These are phyloP conservation scores for Septoria linicola DNA, from an alignment of 2,329 filamentous ascomycete species.

Conservation along the genomic window DNA sequence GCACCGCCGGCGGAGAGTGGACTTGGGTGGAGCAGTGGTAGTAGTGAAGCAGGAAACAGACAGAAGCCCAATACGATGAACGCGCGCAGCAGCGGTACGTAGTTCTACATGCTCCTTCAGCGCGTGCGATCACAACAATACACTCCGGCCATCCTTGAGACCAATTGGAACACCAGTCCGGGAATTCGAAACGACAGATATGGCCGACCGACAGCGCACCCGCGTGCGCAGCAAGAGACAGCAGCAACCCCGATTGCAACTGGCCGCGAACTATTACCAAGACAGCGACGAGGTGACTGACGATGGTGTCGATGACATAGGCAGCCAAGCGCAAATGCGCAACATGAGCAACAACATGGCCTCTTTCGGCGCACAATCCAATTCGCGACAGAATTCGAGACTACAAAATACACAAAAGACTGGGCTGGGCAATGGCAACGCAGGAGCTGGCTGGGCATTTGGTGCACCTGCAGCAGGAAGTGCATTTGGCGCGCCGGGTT, in stretches of 20 bases:
- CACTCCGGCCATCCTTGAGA: no score
- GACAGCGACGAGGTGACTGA: conserved; percentile 19
- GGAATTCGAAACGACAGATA: not conserved
- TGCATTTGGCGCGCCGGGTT: conserved; percentile 26
- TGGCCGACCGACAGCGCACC: conserved; percentile 9
- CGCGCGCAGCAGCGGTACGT: conserved; percentile 19
- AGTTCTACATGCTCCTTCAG: conserved; percentile 2
- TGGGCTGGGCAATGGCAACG: conserved; percentile 48
- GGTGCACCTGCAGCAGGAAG: conserved; percentile 53
- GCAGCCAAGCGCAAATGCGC: conserved; percentile 42
- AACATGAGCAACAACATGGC: conserved; percentile 53
- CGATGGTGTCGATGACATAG: conserved; percentile 22
- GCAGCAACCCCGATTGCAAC: conserved; percentile 5
- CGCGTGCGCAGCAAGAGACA: conserved; percentile 7
- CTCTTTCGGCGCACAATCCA: conserved; percentile 47
- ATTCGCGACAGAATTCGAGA: conserved; percentile 30
- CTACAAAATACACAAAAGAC: conserved; percentile 38
- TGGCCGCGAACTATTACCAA: conserved; percentile 5
- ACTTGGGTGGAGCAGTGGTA: not conserved
- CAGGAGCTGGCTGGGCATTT: conserved; percentile 55
- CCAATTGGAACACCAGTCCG: no score
- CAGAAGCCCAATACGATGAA: conserved; percentile 6
- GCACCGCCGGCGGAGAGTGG: not conserved
- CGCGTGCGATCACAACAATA: not conserved
- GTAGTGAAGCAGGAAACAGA: conserved; percentile 1